Conservation (phyloP, 169 alveolate genomes). For the Plasmodium billcollinsi region DNA sequence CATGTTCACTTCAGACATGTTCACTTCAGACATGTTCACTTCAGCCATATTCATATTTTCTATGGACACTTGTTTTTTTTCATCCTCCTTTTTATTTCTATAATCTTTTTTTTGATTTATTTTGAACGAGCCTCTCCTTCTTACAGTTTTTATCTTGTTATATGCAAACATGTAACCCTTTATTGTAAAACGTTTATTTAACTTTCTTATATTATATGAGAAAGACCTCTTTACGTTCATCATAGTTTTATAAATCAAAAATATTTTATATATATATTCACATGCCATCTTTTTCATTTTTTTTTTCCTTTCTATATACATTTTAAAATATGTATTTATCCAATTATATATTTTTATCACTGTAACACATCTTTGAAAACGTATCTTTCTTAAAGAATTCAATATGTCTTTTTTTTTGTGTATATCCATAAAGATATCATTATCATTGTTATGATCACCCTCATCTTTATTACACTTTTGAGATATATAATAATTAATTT, state of each 20-base stretch:
- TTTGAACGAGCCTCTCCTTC: not conserved
- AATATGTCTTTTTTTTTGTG: conserved; percentile 9
- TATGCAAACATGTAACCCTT: conserved; percentile 14
- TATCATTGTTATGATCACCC: no score
- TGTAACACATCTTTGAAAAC: conserved; percentile 40
- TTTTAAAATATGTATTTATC: conserved; percentile 13
- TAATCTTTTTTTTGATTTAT: not conserved
- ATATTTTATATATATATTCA: conserved; percentile 53
- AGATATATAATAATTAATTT: conserved; percentile 21
- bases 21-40: no score
- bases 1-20: no score
- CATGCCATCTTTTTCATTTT: conserved; percentile 49
- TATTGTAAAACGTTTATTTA: not conserved
- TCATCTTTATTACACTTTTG: not conserved
- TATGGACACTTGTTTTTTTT: not conserved
- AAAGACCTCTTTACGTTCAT: conserved; percentile 14
- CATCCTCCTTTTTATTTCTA: not conserved
- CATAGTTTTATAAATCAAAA: conserved; percentile 31
- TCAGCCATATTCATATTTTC: not conserved
- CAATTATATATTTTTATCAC: conserved; percentile 29
- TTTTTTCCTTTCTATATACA: conserved; percentile 48
- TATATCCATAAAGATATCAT: not conserved
- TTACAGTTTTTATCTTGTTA: conserved; percentile 8
- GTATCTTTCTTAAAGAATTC: conserved; percentile 8
- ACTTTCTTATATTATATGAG: conserved; percentile 22